phyloP scores from a whole-genome alignment of 495 filamentous ascomycete genomes.

The Xanthoparmelia taractica region DNA sequence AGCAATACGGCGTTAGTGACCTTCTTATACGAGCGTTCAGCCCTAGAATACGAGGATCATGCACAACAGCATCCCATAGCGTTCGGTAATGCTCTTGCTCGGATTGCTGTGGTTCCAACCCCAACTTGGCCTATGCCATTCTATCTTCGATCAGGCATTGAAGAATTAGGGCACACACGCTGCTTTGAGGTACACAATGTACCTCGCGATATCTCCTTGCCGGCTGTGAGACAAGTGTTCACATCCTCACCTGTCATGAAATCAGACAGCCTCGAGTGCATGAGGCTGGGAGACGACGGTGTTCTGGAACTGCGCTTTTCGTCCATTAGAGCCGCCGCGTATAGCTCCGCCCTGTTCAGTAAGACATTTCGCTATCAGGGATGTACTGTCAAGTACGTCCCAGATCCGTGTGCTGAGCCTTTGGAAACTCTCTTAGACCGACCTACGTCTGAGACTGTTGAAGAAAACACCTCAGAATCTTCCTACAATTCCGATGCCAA shows the following conservation, averaged over 20 bases:
- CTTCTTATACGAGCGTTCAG: slow-evolving; percentile 16
- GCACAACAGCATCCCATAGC: slow-evolving; percentile 1
- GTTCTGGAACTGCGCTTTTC: slow-evolving; percentile 16
- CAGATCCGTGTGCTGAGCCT: slow-evolving; percentile 22
- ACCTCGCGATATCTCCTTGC: too few species aligned
- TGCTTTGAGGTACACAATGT: too few species aligned
- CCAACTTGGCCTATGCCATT: slow-evolving; percentile 21
- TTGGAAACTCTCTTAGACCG: slow-evolving; percentile 3
- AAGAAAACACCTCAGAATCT: neutral
- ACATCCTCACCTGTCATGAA: too few species aligned
- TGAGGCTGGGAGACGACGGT: neutral
- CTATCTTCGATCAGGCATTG: too few species aligned
- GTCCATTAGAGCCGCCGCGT: too few species aligned
- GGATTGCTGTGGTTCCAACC: slow-evolving; percentile 7
- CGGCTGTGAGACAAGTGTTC: too few species aligned
- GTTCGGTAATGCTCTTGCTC: neutral
- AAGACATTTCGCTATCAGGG: too few species aligned
- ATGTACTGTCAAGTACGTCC: neutral
- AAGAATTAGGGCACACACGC: too few species aligned
- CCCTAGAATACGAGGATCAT: slow-evolving; percentile 8
- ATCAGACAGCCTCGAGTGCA: neutral
- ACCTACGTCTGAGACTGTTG: neutral
- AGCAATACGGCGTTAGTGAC: slow-evolving; percentile 17
- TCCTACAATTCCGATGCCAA: neutral
- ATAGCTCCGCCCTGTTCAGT: too few species aligned